phyloP scores from a whole-genome alignment of 495 filamentous ascomycete species.

The Antarctomyces pellizariae region DNA sequence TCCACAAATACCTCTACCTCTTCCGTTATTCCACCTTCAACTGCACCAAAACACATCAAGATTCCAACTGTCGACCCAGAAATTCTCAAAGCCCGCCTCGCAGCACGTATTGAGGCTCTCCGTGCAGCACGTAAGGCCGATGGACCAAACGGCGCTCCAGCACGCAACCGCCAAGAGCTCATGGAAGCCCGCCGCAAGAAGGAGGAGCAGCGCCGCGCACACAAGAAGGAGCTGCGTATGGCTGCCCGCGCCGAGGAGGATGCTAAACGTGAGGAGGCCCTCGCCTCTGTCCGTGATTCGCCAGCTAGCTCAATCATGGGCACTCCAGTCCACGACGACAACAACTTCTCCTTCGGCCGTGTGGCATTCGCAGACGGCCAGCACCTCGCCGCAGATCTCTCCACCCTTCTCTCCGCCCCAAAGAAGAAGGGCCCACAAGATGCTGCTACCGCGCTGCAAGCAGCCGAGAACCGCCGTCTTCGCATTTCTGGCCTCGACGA shows the following conservation, averaged over 20 bases:
- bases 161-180: slow-evolving; percentile 65
- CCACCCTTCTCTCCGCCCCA: slow-evolving; percentile 25
- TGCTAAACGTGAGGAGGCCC: slow-evolving; percentile 38
- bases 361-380: slow-evolving; percentile 73
- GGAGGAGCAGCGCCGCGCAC: slow-evolving; percentile 58
- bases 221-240: slow-evolving; percentile 60
- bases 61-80: slow-evolving; percentile 38
- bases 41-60: slow-evolving; percentile 28
- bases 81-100: slow-evolving; percentile 47
- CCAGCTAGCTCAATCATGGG: slow-evolving; percentile 30
- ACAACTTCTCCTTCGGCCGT: slow-evolving; percentile 66
- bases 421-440: slow-evolving; percentile 63
- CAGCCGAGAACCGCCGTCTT: slow-evolving; percentile 48
- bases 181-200: slow-evolving; percentile 75
- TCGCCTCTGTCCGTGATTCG: slow-evolving; percentile 36
- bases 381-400: slow-evolving; percentile 40
- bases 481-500: slow-evolving; percentile 45
- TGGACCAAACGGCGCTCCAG: slow-evolving; percentile 50
- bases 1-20: slow-evolving; percentile 53
- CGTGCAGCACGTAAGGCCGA: slow-evolving; percentile 66
- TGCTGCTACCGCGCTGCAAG: slow-evolving; percentile 43
- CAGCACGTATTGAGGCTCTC: slow-evolving; percentile 58
- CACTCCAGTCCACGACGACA: slow-evolving; percentile 38
- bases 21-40: slow-evolving; percentile 35
- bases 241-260: slow-evolving; percentile 58